Evolutionary conservation across 1,139 yeast species (phyloP).

Genomic region (Debaryomycetaceae sp.): DNA sequence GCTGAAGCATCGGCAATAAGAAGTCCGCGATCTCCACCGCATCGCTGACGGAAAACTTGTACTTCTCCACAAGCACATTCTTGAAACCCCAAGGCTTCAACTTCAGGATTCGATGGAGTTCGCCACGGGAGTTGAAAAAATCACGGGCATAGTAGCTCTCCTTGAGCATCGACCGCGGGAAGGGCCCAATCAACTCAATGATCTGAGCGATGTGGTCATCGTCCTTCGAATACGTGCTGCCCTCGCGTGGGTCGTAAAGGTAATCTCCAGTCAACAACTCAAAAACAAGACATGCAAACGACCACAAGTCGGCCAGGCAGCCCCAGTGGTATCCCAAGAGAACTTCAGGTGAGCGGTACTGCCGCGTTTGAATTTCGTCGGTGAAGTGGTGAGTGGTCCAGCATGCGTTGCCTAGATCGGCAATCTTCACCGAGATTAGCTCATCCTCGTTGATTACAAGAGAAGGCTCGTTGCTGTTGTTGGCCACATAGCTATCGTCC

Average conservation of each 20-base stretch:
- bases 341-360: conserved; percentile 46
- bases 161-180: conserved; percentile 40
- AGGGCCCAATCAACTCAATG: conserved; percentile 41
- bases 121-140: conserved; percentile 47
- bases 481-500: neutral
- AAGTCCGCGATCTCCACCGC: conserved; percentile 59
- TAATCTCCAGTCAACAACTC: conserved; percentile 48
- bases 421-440: conserved; percentile 44
- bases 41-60: conserved; percentile 53
- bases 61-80: conserved; percentile 50
- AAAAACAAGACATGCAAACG: conserved; percentile 43
- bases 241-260: conserved; percentile 45
- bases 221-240: conserved; percentile 43
- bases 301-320: conserved; percentile 46
- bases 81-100: conserved; percentile 48
- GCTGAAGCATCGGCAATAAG: conserved; percentile 64
- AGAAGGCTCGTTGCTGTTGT: conserved; percentile 6
- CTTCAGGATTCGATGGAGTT: conserved; percentile 53
- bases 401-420: conserved; percentile 49
- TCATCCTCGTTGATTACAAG: conserved; percentile 35
- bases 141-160: conserved; percentile 42
- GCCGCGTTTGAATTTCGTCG: conserved; percentile 49
- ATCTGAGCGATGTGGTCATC: conserved; percentile 50
- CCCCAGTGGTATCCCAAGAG: conserved; percentile 50
- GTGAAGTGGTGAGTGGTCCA: conserved; percentile 49